Conservation (phyloP, 139 green algal species). For the Astrephomene gubernaculifera region DNA sequence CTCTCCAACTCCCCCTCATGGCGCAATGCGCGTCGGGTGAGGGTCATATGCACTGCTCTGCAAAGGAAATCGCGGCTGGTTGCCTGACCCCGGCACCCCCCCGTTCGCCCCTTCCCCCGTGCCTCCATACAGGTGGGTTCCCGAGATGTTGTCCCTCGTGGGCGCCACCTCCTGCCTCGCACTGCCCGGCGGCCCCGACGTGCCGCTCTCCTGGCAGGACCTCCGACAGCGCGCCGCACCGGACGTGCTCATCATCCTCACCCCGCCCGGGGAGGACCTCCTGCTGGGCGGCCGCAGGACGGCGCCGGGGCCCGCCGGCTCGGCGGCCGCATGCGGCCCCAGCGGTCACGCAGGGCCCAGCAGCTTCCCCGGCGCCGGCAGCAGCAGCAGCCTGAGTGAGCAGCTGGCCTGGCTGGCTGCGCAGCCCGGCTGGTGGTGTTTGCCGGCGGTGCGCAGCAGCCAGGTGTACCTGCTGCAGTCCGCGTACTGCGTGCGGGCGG, state of each 20-base stretch:
- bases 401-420: constrained; percentile 75
- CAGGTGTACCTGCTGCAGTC: constrained; percentile 83
- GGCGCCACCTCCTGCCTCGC: constrained; percentile 43
- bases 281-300: background rate
- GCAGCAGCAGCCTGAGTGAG: background rate
- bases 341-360: too few species aligned
- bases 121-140: constrained; percentile 58
- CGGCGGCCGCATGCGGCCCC: background rate
- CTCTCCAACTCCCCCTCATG: too few species aligned
- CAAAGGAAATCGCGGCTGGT: too few species aligned
- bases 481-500: constrained; percentile 69
- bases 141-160: constrained; percentile 71
- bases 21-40: too few species aligned
- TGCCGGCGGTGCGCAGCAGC: constrained; percentile 84
- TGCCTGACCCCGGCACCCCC: background rate
- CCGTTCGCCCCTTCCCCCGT: background rate
- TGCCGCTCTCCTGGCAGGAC: constrained; percentile 59
- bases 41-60: too few species aligned
- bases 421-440: constrained; percentile 88
- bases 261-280: background rate
- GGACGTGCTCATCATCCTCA: constrained; percentile 81
- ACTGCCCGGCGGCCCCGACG: constrained; percentile 56
- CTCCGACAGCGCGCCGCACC: constrained; percentile 61
- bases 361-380: too few species aligned
- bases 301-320: constrained; percentile 7